Conservation (phyloP, 169 alveolate species). For the Plasmodium chabaudi region DNA sequence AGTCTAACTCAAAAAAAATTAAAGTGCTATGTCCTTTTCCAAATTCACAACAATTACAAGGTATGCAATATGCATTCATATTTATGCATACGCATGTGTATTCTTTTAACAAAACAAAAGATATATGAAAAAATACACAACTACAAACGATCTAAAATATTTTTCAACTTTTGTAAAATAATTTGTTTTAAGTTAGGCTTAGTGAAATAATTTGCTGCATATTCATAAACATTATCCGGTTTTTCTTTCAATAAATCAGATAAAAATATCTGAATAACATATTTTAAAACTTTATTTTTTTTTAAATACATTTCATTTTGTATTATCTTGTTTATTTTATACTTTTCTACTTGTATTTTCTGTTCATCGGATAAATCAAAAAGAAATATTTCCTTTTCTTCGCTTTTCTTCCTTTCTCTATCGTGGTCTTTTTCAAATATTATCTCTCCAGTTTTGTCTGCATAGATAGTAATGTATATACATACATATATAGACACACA, state of each 20-base stretch:
- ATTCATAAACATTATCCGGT: constrained; percentile 55
- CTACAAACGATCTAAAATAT: background rate
- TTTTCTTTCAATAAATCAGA: constrained; percentile 47
- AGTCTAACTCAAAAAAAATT: too few species aligned
- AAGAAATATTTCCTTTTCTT: constrained; percentile 25
- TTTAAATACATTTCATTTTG: constrained; percentile 69
- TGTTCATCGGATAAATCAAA: constrained; percentile 39
- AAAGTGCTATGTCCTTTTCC: too few species aligned
- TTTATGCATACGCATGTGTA: background rate
- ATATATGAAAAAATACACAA: too few species aligned
- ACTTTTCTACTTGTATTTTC: constrained; percentile 28
- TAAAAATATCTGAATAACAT: constrained; percentile 38
- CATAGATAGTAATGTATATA: too few species aligned
- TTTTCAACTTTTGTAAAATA: constrained; percentile 8
- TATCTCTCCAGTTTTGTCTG: constrained; percentile 8
- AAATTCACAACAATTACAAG: too few species aligned
- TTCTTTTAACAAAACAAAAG: too few species aligned
- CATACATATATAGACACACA: too few species aligned
- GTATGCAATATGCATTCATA: background rate
- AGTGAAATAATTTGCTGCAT: constrained; percentile 49
- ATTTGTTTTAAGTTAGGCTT: constrained; percentile 23
- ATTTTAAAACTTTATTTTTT: constrained; percentile 55
- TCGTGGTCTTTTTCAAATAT: constrained; percentile 22
- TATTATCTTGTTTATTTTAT: constrained; percentile 47
- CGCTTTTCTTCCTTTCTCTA: constrained; percentile 8